These are phyloP conservation scores for Uronychia setigera DNA, from an alignment of 73 alveolate genomes.

Conservation along the genomic window DNA sequence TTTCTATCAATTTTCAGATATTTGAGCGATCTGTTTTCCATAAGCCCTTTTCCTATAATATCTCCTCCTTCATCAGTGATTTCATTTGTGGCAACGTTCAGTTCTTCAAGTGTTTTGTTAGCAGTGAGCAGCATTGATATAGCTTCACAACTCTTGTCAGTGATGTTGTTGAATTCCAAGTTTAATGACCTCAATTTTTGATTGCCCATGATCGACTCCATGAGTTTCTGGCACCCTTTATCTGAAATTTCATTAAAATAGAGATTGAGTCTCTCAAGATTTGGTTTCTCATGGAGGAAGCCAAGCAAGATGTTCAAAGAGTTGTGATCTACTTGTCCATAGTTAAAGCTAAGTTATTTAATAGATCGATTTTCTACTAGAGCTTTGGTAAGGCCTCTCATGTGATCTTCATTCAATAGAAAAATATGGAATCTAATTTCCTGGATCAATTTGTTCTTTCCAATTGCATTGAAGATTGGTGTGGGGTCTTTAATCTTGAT, in stretches of 20 bases:
- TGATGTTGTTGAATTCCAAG: neutral
- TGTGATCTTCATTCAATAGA: neutral
- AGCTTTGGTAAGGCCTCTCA: neutral
- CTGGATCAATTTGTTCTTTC: neutral
- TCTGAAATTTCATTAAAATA: neutral
- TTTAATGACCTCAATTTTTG: neutral
- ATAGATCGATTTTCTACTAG: neutral
- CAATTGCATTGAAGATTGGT: neutral
- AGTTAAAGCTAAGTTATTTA: neutral
- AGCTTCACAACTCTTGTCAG: neutral
- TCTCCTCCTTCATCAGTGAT: neutral
- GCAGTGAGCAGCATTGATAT: neutral
- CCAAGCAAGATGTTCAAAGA: neutral
- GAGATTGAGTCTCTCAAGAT: neutral
- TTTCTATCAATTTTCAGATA: neutral
- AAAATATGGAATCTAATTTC: neutral
- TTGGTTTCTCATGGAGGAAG: neutral
- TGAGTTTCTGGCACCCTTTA: neutral
- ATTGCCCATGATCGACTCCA: neutral
- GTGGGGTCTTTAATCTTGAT: neutral
- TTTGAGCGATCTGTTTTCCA: neutral
- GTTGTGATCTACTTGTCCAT: slow-evolving; percentile 5
- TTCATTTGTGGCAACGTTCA: neutral
- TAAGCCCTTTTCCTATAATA: neutral
- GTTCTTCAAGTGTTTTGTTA: neutral